Evolutionary conservation across 2,329 filamentous ascomycete genomes (phyloP).

Genomic region (Purpureocillium lavendulum): DNA sequence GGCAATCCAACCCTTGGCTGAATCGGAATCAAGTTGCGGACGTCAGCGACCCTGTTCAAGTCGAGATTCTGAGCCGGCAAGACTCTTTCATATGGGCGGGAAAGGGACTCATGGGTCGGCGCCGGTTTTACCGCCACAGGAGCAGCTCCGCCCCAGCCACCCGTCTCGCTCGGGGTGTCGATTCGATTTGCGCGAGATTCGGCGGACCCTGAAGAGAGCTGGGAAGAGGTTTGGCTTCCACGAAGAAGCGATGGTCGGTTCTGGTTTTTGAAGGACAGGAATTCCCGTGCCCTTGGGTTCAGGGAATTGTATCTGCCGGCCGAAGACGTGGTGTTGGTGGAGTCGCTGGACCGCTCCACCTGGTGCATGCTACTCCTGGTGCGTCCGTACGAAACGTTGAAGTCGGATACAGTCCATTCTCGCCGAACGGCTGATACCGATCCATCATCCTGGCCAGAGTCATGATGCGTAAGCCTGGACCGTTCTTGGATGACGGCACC

Average conservation of each 20-base stretch:
- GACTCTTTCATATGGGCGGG: no score
- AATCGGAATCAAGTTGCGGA: not conserved
- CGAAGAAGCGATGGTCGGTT: no score
- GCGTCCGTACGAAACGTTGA: slow-evolving; percentile 2
- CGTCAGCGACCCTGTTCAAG: not conserved
- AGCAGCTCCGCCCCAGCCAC: not conserved
- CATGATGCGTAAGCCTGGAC: no score
- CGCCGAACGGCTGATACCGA: not conserved
- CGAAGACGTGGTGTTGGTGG: not conserved
- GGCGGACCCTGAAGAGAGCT: no score
- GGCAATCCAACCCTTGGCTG: not conserved
- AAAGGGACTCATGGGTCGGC: no score
- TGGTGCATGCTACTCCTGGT: not conserved
- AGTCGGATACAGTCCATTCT: slow-evolving; percentile 9
- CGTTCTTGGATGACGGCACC: no score
- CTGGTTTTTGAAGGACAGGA: slow-evolving; percentile 5
- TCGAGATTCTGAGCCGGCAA: no score
- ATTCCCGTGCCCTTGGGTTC: slow-evolving; percentile 12
- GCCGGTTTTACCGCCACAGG: no score
- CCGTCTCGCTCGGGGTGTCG: no score
- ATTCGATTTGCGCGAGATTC: no score
- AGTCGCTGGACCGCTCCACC: not conserved
- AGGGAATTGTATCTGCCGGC: slow-evolving; percentile 2
- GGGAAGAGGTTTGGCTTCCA: no score
- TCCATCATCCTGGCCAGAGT: no score